Percentiles rank a stretch among this genome's conserved stretches.
These are phyloP conservation scores for Ogataea methanolica DNA, from an alignment of 805 yeast genomes.

Conservation along the genomic window DNA sequence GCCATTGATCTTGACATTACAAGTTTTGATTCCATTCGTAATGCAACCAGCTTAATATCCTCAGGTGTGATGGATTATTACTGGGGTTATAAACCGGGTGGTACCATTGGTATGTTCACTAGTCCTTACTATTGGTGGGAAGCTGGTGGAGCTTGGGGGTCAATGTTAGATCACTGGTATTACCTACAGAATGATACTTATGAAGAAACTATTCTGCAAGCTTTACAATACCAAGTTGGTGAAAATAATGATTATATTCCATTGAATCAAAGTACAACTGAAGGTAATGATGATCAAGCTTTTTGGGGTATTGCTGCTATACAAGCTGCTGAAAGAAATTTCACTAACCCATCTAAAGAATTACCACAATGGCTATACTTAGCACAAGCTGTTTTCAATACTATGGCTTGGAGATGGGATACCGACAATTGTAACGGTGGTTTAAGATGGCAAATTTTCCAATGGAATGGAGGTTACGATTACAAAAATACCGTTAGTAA, in stretches of 20 bases:
- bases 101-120: conserved; percentile 81
- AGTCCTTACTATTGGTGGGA: conserved; percentile 98
- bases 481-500: conserved; percentile 91
- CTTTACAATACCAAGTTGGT: conserved; percentile 72
- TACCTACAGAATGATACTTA: conserved; percentile 68
- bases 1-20: conserved; percentile 32
- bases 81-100: conserved; percentile 60
- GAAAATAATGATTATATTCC: conserved; percentile 78
- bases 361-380: conserved; percentile 75
- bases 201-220: conserved; percentile 50
- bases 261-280: conserved; percentile 80
- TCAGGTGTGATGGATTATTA: conserved; percentile 68
- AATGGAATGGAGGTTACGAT: conserved; percentile 91
- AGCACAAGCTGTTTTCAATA: conserved; percentile 86
- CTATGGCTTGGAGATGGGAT: conserved; percentile 92
- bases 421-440: conserved; percentile 73
- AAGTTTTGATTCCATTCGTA: conserved; percentile 40
- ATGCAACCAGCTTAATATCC: conserved; percentile 48
- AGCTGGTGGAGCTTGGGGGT: conserved; percentile 95
- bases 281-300: conserved; percentile 97
- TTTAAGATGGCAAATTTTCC: conserved; percentile 91
- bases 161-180: conserved; percentile 72
- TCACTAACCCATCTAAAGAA: conserved; percentile 58
- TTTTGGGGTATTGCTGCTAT: conserved; percentile 95
- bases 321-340: conserved; percentile 88